Evolutionary conservation across 1,284 basidiomycete genomes (phyloP).

Genomic region (Anthracocystis setariae): DNA sequence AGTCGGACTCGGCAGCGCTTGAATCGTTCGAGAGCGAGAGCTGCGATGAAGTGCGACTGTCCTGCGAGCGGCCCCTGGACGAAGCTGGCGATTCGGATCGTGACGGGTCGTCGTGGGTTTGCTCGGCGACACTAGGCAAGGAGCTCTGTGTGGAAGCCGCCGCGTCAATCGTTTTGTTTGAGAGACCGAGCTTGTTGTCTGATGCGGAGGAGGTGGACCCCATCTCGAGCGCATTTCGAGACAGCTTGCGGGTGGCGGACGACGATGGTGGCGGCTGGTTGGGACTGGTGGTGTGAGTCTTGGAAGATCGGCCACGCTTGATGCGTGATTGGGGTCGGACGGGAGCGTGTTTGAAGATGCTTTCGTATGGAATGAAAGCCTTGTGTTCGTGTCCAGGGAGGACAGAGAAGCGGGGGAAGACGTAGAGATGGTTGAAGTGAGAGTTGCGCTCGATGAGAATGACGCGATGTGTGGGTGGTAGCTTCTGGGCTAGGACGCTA

Average conservation of each 20-base stretch:
- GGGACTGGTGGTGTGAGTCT: slow-evolving; percentile 1
- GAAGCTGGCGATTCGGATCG: slow-evolving; percentile 27
- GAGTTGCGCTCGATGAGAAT: slow-evolving; percentile 70
- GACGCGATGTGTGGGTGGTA: slow-evolving; percentile 69
- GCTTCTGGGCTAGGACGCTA: slow-evolving; percentile 68
- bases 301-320: slow-evolving; percentile 29
- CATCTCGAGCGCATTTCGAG: slow-evolving; percentile 45
- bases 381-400: slow-evolving; percentile 78
- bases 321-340: slow-evolving; percentile 23
- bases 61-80: slow-evolving; percentile 30
- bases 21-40: slow-evolving; percentile 29
- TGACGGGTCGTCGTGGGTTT: slow-evolving; percentile 15
- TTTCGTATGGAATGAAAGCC: slow-evolving; percentile 73
- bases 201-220: slow-evolving; percentile 35
- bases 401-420: slow-evolving; percentile 75
- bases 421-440: slow-evolving; percentile 71
- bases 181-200: slow-evolving; percentile 14
- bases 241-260: neutral
- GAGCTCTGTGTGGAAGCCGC: slow-evolving; percentile 32
- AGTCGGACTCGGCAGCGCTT: slow-evolving; percentile 27
- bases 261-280: neutral
- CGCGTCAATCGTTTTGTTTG: slow-evolving; percentile 18
- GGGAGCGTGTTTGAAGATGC: slow-evolving; percentile 78
- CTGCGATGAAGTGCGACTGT: slow-evolving; percentile 38
- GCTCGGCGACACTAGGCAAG: slow-evolving; percentile 43